phyloP scores from a whole-genome alignment of 2,329 filamentous ascomycete genomes.

The Nannizziopsis arthrosporioides region DNA sequence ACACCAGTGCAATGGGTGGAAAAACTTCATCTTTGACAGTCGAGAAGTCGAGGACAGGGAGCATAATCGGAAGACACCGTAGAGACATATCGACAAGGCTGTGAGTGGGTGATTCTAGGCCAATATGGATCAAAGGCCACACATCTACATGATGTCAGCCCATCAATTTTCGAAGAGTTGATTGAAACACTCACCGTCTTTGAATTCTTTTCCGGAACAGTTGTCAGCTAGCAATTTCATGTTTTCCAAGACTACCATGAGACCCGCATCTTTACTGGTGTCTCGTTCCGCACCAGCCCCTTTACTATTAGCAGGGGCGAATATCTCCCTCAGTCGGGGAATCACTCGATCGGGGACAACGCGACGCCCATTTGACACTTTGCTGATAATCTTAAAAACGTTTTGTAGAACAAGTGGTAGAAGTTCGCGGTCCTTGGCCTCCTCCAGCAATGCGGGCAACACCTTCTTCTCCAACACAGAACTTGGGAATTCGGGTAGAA shows the following conservation, averaged over 20 bases:
- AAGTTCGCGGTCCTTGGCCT: slow-evolving; percentile 84
- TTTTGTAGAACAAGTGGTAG: slow-evolving; percentile 79
- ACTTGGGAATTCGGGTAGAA: slow-evolving; percentile 82
- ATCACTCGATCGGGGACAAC: slow-evolving; percentile 76
- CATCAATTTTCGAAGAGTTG: background rate
- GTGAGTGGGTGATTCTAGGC: slow-evolving; percentile 80
- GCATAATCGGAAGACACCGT: slow-evolving; percentile 62
- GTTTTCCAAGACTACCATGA: slow-evolving; percentile 85
- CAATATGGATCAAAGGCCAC: slow-evolving; percentile 69
- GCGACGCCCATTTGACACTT: slow-evolving; percentile 64
- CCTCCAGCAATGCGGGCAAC: slow-evolving; percentile 75
- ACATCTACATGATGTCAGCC: slow-evolving; percentile 50
- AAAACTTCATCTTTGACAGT: slow-evolving; percentile 97
- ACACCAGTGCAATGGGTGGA: slow-evolving; percentile 78
- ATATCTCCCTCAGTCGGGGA: slow-evolving; percentile 73
- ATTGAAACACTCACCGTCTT: slow-evolving; percentile 55
- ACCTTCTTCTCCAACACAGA: slow-evolving; percentile 93
- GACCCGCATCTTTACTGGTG: slow-evolving; percentile 68
- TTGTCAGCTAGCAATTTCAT: slow-evolving; percentile 65
- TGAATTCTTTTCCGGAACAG: slow-evolving; percentile 82
- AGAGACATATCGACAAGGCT: slow-evolving; percentile 78
- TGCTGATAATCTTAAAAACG: slow-evolving; percentile 75
- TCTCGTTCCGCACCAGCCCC: slow-evolving; percentile 57
- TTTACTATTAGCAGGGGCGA: slow-evolving; percentile 46
- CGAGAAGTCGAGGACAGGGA: slow-evolving; percentile 85